Evolutionary conservation across 768 basidiomycete species (phyloP).

Genomic region (Kwoniella dejecticola): DNA sequence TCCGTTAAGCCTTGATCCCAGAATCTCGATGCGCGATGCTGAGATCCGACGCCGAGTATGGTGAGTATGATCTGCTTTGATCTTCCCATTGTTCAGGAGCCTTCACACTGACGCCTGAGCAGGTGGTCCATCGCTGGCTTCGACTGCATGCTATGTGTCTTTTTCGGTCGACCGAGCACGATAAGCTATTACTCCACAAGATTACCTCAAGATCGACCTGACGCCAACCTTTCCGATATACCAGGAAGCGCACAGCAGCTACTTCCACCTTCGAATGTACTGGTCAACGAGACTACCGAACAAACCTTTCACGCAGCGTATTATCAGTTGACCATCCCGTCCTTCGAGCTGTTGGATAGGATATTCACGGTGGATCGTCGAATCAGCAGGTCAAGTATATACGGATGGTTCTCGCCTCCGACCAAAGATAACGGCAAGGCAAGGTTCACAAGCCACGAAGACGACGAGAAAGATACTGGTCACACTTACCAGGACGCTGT

Average conservation of each 20-base stretch:
- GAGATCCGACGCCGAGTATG: slow-evolving; percentile 51
- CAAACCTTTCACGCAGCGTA: slow-evolving; percentile 52
- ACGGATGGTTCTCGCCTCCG: slow-evolving; percentile 47
- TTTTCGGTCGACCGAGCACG: slow-evolving; percentile 49
- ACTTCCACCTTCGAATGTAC: slow-evolving; percentile 38
- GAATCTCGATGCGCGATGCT: slow-evolving; percentile 47
- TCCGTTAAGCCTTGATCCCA: slow-evolving; percentile 44
- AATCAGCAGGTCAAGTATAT: slow-evolving; percentile 45
- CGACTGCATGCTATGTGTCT: slow-evolving; percentile 50
- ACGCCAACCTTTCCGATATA: slow-evolving; percentile 44
- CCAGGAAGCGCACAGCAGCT: slow-evolving; percentile 36
- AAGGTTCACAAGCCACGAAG: background rate
- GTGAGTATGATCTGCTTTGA: slow-evolving; percentile 22
- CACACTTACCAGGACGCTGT: slow-evolving; percentile 52
- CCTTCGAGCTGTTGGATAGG: slow-evolving; percentile 49
- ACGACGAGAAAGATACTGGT: slow-evolving; percentile 1
- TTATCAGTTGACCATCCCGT: slow-evolving; percentile 53
- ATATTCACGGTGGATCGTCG: slow-evolving; percentile 49
- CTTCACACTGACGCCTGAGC: background rate
- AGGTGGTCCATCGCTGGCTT: slow-evolving; percentile 54
- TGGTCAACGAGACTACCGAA: slow-evolving; percentile 46
- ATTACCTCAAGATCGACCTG: slow-evolving; percentile 51
- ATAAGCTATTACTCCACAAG: slow-evolving; percentile 53
- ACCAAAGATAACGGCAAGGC: slow-evolving; percentile 6
- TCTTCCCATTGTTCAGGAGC: background rate